Evolutionary conservation across 305 asterid genomes (phyloP).

Genomic region (Rubia peregrina): DNA sequence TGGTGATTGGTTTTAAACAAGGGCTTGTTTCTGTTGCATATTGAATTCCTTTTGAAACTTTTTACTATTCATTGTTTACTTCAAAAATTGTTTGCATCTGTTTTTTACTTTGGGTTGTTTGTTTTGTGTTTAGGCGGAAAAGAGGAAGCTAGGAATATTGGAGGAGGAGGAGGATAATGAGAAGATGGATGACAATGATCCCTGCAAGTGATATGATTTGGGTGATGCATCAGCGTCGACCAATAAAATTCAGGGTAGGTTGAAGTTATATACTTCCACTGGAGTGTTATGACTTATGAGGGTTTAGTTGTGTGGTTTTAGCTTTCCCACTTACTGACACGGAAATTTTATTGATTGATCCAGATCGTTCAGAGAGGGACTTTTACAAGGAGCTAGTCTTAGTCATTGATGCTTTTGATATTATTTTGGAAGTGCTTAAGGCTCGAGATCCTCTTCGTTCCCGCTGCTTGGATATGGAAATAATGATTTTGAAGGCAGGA

Average conservation of each 20-base stretch:
- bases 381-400: slow-evolving; percentile 88
- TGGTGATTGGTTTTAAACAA: neutral
- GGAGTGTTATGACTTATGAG: neutral
- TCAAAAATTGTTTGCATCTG: neutral
- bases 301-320: neutral
- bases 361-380: slow-evolving; percentile 68
- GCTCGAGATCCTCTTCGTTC: slow-evolving; percentile 97
- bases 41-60: neutral
- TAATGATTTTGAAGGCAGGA: slow-evolving; percentile 70
- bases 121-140: slow-evolving; percentile 39
- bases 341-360: slow-evolving; percentile 6
- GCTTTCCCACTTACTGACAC: neutral
- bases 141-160: slow-evolving; percentile 69
- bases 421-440: slow-evolving; percentile 91
- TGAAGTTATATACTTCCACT: neutral
- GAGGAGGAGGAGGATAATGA: slow-evolving; percentile 71
- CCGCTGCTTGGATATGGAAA: slow-evolving; percentile 90
- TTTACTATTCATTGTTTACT: neutral
- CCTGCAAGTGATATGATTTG: slow-evolving; percentile 26
- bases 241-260: slow-evolving; percentile 46
- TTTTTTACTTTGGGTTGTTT: neutral
- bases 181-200: slow-evolving; percentile 15
- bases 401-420: slow-evolving; percentile 89
- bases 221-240: slow-evolving; percentile 23
- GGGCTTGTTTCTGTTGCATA: neutral